A percentile compares a stretch with the other conserved stretches of the same genome.
Evolutionary conservation across 176 grass and related monocot genomes (phyloP).

Genomic region (Bromus sterilis): DNA sequence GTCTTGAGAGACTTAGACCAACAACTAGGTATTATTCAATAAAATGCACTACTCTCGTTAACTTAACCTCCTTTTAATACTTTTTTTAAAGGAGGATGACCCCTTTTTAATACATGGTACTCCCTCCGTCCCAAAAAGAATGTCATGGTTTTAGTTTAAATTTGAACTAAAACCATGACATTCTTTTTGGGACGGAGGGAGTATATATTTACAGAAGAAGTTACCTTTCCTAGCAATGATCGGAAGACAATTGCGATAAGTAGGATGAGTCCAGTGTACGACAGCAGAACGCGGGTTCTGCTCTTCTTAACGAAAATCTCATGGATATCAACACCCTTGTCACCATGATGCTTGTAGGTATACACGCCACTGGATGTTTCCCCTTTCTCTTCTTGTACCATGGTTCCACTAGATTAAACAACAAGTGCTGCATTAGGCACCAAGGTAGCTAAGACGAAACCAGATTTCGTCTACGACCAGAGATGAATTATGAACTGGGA

Average conservation of each 20-base stretch:
- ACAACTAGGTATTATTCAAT: not conserved
- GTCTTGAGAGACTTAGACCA: not conserved
- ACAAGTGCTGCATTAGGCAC: not conserved
- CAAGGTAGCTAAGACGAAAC: not conserved
- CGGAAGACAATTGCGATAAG: constrained; percentile 35
- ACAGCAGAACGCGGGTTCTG: constrained; percentile 39
- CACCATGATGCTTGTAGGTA: constrained; percentile 31
- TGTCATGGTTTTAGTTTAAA: too few relatives aligned
- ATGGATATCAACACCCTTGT: constrained; percentile 46
- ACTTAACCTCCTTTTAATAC: not conserved
- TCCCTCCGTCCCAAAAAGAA: too few relatives aligned
- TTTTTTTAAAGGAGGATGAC: too few relatives aligned
- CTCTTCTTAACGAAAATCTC: constrained; percentile 66
- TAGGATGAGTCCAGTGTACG: constrained; percentile 34
- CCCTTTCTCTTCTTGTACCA: constrained; percentile 18
- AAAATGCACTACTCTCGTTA: not conserved
- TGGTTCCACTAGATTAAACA: not conserved
- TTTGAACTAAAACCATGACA: too few relatives aligned
- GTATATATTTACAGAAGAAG: not conserved
- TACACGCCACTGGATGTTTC: constrained; percentile 16
- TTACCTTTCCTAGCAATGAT: constrained; percentile 43
- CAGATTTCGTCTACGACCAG: not conserved
- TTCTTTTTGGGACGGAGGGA: too few relatives aligned
- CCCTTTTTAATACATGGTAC: too few relatives aligned
- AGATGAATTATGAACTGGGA: not conserved